Evolutionary conservation across 495 filamentous ascomycete species (phyloP), one percentile per base, ranked within the genome.

Genomic region (Baudoinia panamericana): DNA sequence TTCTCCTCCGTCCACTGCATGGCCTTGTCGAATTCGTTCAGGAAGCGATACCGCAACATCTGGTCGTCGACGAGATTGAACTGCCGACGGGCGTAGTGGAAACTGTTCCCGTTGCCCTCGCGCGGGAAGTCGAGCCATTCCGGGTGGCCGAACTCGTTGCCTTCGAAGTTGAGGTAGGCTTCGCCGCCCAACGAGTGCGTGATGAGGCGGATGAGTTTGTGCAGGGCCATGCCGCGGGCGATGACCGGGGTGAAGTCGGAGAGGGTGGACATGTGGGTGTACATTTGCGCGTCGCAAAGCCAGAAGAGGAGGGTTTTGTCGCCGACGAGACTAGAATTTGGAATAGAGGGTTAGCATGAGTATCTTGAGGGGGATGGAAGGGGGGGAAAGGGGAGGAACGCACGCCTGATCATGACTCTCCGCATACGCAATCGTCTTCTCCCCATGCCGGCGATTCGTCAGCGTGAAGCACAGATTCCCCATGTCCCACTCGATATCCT

Each of bases 71-170:
- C 78, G 4, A 97, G 73, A 60, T 97, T 95, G 46, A 93, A 79
- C 61, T 94, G 90, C 33, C 90, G 82, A 2, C 90, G 78, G 2
- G 90, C 90, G 60, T 96, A 97, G 77, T 86, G 90, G 75, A 83
- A 97, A 46, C 80, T 87, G 61, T 96, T 95, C 54, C 80, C 63
- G 69, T 97, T 97, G 32, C 92, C 90, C 45, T 72, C 86, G 22
- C 90, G 80, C 9, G 90, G 90, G 63, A 97, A 97, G 59, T 97
- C 90, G 40, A 97, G 84, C 90, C 90, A 97, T 66, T 97, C 90
- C 0, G 90, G 90, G 60, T 97, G 90, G 1, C 90, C 90, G 60
- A 97, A 97, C 60, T 97, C 90, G 61, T 97, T 97, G 45, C 88
- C 90, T 62, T 93, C 85, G 54, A 97, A 97, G 64, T 95, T 96